phyloP scores from a whole-genome alignment of 2,329 filamentous ascomycete species.

The Thermothelomyces thermophilus region DNA sequence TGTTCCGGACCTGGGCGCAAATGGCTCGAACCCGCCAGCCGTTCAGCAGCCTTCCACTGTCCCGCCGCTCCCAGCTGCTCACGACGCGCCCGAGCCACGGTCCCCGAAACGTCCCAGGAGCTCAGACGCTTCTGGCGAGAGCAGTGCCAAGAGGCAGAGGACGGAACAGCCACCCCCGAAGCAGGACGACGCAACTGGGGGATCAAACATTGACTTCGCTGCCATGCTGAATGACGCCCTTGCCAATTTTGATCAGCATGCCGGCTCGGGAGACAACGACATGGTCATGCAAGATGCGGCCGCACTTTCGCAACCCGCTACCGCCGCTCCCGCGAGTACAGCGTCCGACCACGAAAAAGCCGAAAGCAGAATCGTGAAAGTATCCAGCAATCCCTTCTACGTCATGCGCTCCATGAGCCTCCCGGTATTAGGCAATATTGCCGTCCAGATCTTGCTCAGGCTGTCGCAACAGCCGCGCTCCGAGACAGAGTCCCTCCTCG shows the following conservation, averaged over 20 bases:
- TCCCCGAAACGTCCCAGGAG: constrained; percentile 25
- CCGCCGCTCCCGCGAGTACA: constrained; percentile 6
- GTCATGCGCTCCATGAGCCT: constrained; percentile 33
- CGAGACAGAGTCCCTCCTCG: constrained; percentile 27
- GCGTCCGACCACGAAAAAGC: constrained; percentile 18
- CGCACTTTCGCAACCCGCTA: neutral
- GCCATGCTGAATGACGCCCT: constrained; percentile 29
- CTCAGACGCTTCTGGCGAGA: constrained; percentile 14
- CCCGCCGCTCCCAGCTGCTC: neutral
- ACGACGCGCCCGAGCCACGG: neutral
- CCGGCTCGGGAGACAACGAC: neutral
- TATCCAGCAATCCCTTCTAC: constrained; percentile 30
- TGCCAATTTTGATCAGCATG: constrained; percentile 23
- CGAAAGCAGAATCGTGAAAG: constrained; percentile 31
- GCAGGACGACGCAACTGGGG: constrained; percentile 1
- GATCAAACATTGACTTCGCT: constrained; percentile 25
- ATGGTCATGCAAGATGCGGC: constrained; percentile 8
- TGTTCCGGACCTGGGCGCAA: neutral
- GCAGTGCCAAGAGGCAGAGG: constrained; percentile 24
- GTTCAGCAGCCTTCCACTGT: neutral
- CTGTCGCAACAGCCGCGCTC: constrained; percentile 31
- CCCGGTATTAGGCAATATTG: constrained; percentile 31
- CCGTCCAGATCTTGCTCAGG: constrained; percentile 34
- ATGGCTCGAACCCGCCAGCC: neutral
- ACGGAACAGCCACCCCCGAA: constrained; percentile 15